These are phyloP conservation scores for Tulasnella sp. DNA, from an alignment of 768 basidiomycete genomes.

Conservation along the genomic window DNA sequence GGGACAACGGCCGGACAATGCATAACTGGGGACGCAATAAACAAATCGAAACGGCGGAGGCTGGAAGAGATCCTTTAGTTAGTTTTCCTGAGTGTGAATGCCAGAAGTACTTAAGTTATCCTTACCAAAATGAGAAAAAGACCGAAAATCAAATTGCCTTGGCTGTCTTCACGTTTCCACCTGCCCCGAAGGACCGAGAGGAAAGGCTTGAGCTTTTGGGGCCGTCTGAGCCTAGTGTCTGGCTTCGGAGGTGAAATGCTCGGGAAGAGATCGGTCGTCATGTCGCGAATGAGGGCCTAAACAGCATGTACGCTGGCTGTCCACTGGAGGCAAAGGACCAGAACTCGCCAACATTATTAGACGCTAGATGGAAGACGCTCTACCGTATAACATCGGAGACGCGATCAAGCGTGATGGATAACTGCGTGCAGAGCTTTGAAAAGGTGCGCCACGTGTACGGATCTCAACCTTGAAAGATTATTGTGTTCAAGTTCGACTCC, in stretches of 20 bases:
- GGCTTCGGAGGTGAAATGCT: neutral
- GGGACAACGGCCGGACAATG: neutral
- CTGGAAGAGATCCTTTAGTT: too few relatives aligned
- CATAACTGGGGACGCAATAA: neutral
- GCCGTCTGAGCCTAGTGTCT: neutral
- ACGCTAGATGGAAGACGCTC: conserved; percentile 51
- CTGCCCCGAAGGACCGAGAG: neutral
- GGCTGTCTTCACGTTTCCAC: neutral
- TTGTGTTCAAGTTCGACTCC: too few relatives aligned
- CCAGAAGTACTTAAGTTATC: too few relatives aligned
- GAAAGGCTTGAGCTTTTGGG: neutral
- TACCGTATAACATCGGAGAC: conserved; percentile 64
- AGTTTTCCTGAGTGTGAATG: neutral
- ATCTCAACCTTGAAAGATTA: too few relatives aligned
- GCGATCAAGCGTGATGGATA: conserved; percentile 74
- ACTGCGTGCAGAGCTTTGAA: conserved; percentile 62
- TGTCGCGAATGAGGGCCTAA: conserved; percentile 3
- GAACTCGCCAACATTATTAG: conserved; percentile 81
- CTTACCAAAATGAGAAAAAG: neutral
- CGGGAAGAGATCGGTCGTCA: neutral
- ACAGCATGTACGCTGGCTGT: too few relatives aligned
- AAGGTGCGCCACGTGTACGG: conserved; percentile 76
- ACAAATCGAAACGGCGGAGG: neutral
- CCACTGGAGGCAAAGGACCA: conserved; percentile 89
- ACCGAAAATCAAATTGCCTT: neutral